These are phyloP conservation scores for Neopestalotiopsis sp. DNA, from an alignment of 2,329 filamentous ascomycete genomes.

Conservation along the genomic window DNA sequence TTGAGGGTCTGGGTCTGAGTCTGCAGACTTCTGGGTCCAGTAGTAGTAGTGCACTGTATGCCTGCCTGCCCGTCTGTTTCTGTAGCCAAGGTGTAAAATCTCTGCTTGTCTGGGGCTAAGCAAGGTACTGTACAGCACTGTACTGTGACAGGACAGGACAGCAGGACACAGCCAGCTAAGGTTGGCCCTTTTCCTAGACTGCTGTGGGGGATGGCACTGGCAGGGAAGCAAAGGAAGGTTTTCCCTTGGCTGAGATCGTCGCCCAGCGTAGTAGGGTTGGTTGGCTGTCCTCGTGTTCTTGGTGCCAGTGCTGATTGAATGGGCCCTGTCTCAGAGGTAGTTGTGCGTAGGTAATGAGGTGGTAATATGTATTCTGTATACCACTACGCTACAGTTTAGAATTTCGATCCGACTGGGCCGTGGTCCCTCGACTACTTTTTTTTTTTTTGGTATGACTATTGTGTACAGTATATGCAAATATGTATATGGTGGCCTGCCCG, in stretches of 20 bases:
- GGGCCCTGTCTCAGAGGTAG: background rate
- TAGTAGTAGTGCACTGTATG: too few relatives aligned
- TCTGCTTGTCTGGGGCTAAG: too few relatives aligned
- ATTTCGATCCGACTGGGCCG: background rate
- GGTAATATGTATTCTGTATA: background rate
- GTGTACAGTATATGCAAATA: background rate
- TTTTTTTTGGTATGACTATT: background rate
- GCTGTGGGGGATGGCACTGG: background rate
- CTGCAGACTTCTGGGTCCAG: too few relatives aligned
- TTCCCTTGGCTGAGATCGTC: background rate
- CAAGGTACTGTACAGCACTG: background rate
- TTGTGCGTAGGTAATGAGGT: slow-evolving; percentile 2
- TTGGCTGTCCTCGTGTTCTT: background rate
- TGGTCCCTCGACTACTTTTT: background rate
- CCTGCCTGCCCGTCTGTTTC: too few relatives aligned
- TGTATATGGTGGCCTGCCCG: background rate
- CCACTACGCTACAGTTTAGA: background rate
- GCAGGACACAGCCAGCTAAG: background rate
- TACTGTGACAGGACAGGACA: background rate
- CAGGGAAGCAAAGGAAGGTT: background rate
- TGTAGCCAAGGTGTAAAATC: too few relatives aligned
- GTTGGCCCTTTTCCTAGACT: background rate
- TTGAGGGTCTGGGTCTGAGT: background rate
- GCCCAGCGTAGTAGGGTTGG: background rate
- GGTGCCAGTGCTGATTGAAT: slow-evolving; percentile 2